phyloP scores from a whole-genome alignment of 345 rosid genomes.

The Eucalyptus pumila region DNA sequence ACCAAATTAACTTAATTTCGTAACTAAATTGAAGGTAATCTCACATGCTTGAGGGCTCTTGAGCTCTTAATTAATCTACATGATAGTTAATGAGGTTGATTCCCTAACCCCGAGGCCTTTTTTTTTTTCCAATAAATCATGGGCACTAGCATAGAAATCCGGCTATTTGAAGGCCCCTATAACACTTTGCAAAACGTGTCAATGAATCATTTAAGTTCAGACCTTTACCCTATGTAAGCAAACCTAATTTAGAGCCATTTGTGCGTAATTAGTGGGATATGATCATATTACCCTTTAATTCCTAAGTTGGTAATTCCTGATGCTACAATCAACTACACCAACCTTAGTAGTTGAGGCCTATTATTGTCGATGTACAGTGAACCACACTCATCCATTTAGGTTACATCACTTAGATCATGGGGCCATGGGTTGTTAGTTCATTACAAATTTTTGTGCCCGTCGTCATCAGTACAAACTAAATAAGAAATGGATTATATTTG shows the following conservation, averaged over 20 bases:
- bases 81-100: background rate
- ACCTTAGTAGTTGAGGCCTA: background rate
- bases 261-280: background rate
- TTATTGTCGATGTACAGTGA: too few relatives aligned
- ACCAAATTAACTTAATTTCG: background rate
- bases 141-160: background rate
- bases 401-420: background rate
- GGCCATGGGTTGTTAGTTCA: background rate
- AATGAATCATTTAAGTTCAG: background rate
- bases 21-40: background rate
- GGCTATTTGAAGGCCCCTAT: background rate
- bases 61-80: background rate
- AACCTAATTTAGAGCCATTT: background rate
- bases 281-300: background rate
- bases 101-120: background rate
- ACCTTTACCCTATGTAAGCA: background rate
- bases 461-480: background rate
- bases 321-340: background rate
- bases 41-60: background rate
- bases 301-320: background rate
- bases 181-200: background rate
- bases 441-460: background rate
- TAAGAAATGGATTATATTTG: background rate
- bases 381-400: background rate
- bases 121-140: background rate